Percentiles rank a stretch among this genome's conserved stretches.
phyloP scores from a whole-genome alignment of 2,329 filamentous ascomycete genomes.

The Penicillium brevicompactum region DNA sequence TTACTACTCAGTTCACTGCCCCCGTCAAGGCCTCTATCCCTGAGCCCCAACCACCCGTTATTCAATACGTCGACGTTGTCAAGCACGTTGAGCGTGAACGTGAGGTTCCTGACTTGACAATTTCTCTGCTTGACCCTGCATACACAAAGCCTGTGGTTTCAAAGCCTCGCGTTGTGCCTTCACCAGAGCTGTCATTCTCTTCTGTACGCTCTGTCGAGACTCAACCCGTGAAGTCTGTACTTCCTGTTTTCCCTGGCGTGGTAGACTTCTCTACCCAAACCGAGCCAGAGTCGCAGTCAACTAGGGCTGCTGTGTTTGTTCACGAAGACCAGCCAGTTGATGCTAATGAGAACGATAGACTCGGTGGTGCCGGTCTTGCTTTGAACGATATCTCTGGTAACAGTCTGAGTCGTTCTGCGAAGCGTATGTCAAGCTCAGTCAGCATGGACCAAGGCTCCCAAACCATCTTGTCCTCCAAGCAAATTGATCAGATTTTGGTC shows the following conservation, averaged over 20 bases:
- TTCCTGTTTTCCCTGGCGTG: slow-evolving; percentile 25
- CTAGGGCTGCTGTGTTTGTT: slow-evolving; percentile 51
- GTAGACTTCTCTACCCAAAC: slow-evolving; percentile 27
- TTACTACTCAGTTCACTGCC: slow-evolving; percentile 31
- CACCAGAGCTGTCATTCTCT: slow-evolving; percentile 40
- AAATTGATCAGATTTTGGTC: slow-evolving; percentile 75
- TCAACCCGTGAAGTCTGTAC: slow-evolving; percentile 45
- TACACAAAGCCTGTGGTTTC: slow-evolving; percentile 37
- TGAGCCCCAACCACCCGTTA: slow-evolving; percentile 17
- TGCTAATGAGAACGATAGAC: slow-evolving; percentile 40
- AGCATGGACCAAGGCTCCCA: slow-evolving; percentile 75
- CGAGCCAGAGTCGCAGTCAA: slow-evolving; percentile 22
- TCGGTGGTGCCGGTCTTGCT: slow-evolving; percentile 46
- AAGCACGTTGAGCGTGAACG: slow-evolving; percentile 14
- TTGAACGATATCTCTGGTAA: slow-evolving; percentile 68
- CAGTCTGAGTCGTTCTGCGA: slow-evolving; percentile 35
- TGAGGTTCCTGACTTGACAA: slow-evolving; percentile 24
- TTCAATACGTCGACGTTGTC: slow-evolving; percentile 7
- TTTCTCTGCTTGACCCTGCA: slow-evolving; percentile 31
- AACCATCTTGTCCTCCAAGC: slow-evolving; percentile 78
- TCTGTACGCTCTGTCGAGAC: slow-evolving; percentile 49
- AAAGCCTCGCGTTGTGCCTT: slow-evolving; percentile 18
- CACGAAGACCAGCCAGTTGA: slow-evolving; percentile 67
- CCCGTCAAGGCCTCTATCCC: slow-evolving; percentile 25
- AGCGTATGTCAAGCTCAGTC: slow-evolving; percentile 33